Conservation (phyloP, 306 rosid genomes). For the Nissolia schottii region DNA sequence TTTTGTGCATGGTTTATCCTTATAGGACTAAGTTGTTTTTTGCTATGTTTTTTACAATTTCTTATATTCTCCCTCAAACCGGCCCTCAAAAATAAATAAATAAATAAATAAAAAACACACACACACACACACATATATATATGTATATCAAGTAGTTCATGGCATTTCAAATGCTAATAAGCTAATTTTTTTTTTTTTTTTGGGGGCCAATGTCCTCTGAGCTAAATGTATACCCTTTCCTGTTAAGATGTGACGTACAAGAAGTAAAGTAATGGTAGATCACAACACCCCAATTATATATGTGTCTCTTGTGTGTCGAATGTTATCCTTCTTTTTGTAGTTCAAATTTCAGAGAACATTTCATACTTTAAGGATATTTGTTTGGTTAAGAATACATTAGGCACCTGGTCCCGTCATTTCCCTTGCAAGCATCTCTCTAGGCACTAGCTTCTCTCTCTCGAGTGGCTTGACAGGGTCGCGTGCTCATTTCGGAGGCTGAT, state of each 20-base stretch:
- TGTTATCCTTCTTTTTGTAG: not conserved
- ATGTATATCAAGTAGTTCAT: not conserved
- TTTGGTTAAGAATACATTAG: constrained; percentile 6
- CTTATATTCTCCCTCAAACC: no score
- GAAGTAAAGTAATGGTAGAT: not conserved
- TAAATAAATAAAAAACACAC: no score
- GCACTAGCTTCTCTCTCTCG: no score
- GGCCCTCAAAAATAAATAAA: no score
- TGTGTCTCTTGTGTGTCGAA: not conserved
- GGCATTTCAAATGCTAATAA: not conserved
- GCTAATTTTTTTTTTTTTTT: not conserved
- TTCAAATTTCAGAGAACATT: not conserved
- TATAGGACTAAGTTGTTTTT: no score
- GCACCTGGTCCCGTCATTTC: not conserved
- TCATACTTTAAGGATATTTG: not conserved
- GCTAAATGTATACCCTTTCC: not conserved
- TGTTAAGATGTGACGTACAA: no score
- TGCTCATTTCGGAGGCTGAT: no score
- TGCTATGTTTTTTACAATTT: no score
- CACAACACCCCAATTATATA: not conserved
- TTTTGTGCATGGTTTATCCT: no score
- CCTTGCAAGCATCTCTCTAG: no score
- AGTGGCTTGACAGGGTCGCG: no score
- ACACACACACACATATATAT: no score
- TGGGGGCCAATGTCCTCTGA: not conserved